These are phyloP conservation scores for Ophiosphaerella korrae DNA, from an alignment of 2,329 filamentous ascomycete species.

Conservation along the genomic window DNA sequence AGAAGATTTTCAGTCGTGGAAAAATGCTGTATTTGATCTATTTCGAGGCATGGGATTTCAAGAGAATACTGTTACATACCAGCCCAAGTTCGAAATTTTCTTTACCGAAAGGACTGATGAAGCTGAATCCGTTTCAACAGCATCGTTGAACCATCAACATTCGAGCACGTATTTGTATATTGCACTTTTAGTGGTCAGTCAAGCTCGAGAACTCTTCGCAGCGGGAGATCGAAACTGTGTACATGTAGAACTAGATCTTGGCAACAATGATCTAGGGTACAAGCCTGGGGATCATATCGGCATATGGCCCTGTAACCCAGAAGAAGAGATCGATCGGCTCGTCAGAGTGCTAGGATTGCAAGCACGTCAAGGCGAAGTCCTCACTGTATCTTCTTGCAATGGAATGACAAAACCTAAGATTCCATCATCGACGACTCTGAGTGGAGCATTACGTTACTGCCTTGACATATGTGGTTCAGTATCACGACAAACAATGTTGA, in stretches of 20 bases:
- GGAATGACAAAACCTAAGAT: conserved; percentile 40
- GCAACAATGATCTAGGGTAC: conserved; percentile 45
- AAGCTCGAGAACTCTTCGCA: conserved; percentile 43
- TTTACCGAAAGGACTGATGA: conserved; percentile 7
- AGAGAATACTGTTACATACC: conserved; percentile 42
- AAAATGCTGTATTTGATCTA: conserved; percentile 41
- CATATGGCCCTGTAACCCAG: conserved; percentile 50
- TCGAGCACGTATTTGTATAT: conserved; percentile 39
- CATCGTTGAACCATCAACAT: conserved; percentile 28
- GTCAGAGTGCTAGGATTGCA: conserved; percentile 34
- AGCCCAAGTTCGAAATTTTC: conserved; percentile 35
- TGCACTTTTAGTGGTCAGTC: conserved; percentile 37
- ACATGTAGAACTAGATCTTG: conserved; percentile 50
- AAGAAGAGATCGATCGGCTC: conserved; percentile 44
- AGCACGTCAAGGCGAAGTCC: conserved; percentile 16
- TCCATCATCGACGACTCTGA: conserved; percentile 48
- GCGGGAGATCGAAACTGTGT: conserved; percentile 47
- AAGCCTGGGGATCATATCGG: conserved; percentile 35
- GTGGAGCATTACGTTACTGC: conserved; percentile 52
- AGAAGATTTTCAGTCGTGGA: conserved; percentile 47
- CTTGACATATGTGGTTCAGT: conserved; percentile 54
- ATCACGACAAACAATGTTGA: conserved; percentile 46
- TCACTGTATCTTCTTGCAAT: conserved; percentile 38
- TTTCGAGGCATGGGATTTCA: conserved; percentile 42
- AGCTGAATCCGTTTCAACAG: no score